phyloP scores from a whole-genome alignment of 1,284 basidiomycete genomes.

The Microbotryum scabiosae region DNA sequence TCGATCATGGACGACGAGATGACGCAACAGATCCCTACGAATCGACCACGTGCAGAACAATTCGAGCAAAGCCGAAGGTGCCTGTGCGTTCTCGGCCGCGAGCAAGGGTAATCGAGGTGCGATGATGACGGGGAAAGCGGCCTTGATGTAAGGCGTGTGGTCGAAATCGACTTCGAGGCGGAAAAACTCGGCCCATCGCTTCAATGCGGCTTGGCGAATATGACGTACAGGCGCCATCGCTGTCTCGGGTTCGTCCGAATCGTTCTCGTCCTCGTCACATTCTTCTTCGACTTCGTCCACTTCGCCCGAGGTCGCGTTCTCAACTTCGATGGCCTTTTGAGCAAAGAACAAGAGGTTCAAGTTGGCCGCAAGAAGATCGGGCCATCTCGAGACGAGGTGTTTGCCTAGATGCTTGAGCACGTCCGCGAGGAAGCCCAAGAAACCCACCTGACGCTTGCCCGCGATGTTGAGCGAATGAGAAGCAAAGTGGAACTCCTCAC shows the following conservation, averaged over 20 bases:
- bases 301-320: conserved; percentile 36
- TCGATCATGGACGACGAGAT: conserved; percentile 63
- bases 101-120: conserved; percentile 69
- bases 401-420: conserved; percentile 71
- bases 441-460: conserved; percentile 71
- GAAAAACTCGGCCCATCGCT: conserved; percentile 84
- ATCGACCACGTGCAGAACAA: conserved; percentile 73
- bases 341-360: conserved; percentile 58
- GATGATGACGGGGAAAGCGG: conserved; percentile 64
- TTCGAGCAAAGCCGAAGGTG: conserved; percentile 80
- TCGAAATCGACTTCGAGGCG: conserved; percentile 57
- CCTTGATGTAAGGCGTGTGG: conserved; percentile 60
- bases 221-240: conserved; percentile 46
- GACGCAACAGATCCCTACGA: conserved; percentile 51
- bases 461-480: conserved; percentile 34
- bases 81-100: conserved; percentile 80
- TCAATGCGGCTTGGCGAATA: conserved; percentile 73
- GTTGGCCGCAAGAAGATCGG: conserved; percentile 57
- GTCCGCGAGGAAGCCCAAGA: conserved; percentile 72
- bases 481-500: conserved; percentile 29
- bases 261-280: conserved; percentile 42
- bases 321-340: conserved; percentile 49
- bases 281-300: conserved; percentile 36
- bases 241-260: conserved; percentile 35
- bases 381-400: conserved; percentile 54